Evolutionary conservation across 2,329 filamentous ascomycete genomes (phyloP), one percentile per base, ranked within the genome.

Genomic region (Scedosporium boydii): DNA sequence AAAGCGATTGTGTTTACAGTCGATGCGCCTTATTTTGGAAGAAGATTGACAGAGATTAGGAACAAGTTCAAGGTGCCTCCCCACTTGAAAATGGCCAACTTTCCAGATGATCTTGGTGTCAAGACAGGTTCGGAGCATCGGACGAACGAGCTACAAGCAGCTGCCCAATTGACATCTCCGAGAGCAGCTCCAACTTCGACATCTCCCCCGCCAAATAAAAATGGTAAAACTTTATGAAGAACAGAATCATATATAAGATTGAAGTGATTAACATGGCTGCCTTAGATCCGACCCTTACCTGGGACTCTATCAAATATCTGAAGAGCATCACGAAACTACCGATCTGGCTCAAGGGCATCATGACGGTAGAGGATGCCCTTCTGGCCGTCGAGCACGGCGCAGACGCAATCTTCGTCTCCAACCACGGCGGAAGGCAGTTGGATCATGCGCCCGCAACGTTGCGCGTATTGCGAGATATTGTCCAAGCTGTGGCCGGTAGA

Each of bases 381-480:
- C 64, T 72, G 2, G 76, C 76, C 1, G 70, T 74, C 6, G 67
- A 73, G 29, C 65, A 75, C 46, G 75, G 74, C 1, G 68, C 75
- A 16, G 72, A 77, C 42, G 76, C 73, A 1, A 74, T 78, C 60
- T 70, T 77, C 18, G 70, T 79, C 2, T 76, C 73, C 51, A 78
- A 78, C 62, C 77, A 79, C 62, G 76, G 76, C 5, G 76, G 75
- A 5, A 68, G 77, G 16, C 77, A 79, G 61, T 68, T 78, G 0
- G 75, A 79, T 51, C 74, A 75, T 4, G 67, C 57, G 65, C 73
- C 16, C 60, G 75, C 58, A 65, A 69, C 38, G 0, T 69, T 76
- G 69, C 64, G 38, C 23, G 58, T 59, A 6, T 44, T 59, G 21
- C 58, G 44, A 34, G 38, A 59, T 44, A 59, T 59, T 21, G 58